Conservation (phyloP, 202 grass and related monocot species). For the Alloteropsis angusta region DNA sequence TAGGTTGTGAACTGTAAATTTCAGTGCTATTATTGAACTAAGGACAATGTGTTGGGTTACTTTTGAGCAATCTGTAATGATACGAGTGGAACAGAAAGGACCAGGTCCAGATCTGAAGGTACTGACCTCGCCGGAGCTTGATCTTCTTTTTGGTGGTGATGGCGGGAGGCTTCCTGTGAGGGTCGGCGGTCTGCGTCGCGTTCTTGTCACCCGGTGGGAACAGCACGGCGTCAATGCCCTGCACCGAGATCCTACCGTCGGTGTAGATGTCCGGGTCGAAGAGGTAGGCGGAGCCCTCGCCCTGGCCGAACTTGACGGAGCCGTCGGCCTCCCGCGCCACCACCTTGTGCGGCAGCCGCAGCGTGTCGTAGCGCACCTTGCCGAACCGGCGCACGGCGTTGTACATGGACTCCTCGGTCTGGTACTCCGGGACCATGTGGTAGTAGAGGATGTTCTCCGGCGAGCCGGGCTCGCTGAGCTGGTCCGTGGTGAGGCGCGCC, state of each 20-base stretch:
- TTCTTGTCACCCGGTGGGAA: constrained; percentile 47
- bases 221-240: constrained; percentile 89
- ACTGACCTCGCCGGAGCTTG: constrained; percentile 84
- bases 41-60: neutral
- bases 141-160: constrained; percentile 41
- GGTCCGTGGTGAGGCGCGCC: constrained; percentile 68
- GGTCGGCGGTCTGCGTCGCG: constrained; percentile 3
- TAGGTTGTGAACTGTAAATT: constrained; percentile 27
- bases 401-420: constrained; percentile 99
- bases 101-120: constrained; percentile 29
- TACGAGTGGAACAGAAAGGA: neutral
- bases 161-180: constrained; percentile 36
- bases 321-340: constrained; percentile 76
- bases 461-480: constrained; percentile 80
- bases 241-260: constrained; percentile 89
- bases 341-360: constrained; percentile 90
- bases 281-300: constrained; percentile 83
- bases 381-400: constrained; percentile 87
- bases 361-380: constrained; percentile 81
- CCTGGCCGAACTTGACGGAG: constrained; percentile 89
- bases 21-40: neutral
- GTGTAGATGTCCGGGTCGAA: constrained; percentile 99
- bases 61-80: neutral
- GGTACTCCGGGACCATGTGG: constrained; percentile 96
- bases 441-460: constrained; percentile 95